Percentiles rank a stretch among this genome's conserved stretches.
phyloP scores from a whole-genome alignment of 2,329 filamentous ascomycete species.

The Fusarium phyllophilum region DNA sequence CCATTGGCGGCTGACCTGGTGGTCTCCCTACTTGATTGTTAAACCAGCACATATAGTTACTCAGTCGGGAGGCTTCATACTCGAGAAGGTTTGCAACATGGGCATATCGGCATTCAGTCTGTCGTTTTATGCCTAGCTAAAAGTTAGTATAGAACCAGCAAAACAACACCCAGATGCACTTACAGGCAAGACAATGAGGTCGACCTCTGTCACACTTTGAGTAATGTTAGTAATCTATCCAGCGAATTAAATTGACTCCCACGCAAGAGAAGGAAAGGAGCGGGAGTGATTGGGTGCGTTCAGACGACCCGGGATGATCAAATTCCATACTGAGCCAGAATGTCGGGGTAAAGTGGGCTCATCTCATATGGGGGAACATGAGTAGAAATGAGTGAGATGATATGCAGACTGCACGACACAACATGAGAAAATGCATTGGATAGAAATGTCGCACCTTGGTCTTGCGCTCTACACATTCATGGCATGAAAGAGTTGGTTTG shows the following conservation, averaged over 20 bases:
- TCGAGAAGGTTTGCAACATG: conserved; percentile 81
- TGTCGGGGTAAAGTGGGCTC: conserved; percentile 27
- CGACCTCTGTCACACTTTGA: conserved; percentile 78
- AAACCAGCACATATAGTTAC: conserved; percentile 19
- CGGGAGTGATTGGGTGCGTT: background rate
- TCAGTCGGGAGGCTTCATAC: conserved; percentile 56
- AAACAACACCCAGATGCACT: conserved; percentile 42
- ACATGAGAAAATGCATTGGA: conserved; percentile 9
- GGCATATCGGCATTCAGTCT: conserved; percentile 80
- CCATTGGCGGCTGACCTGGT: conserved; percentile 63
- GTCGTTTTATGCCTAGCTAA: conserved; percentile 74
- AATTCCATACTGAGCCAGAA: background rate
- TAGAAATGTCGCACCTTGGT: conserved; percentile 68
- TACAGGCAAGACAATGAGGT: conserved; percentile 74
- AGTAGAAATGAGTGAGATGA: background rate
- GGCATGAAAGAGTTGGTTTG: conserved; percentile 82
- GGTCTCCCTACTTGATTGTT: conserved; percentile 60
- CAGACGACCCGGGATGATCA: background rate
- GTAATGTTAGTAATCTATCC: conserved; percentile 16
- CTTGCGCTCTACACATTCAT: conserved; percentile 84
- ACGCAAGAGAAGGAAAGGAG: background rate
- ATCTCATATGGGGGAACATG: conserved; percentile 18
- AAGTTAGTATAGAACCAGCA: conserved; percentile 25
- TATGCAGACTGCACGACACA: background rate
- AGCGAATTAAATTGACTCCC: background rate